Conservation (phyloP, 192 early-diverging fungal genomes). For the Coemansia sp. region DNA sequence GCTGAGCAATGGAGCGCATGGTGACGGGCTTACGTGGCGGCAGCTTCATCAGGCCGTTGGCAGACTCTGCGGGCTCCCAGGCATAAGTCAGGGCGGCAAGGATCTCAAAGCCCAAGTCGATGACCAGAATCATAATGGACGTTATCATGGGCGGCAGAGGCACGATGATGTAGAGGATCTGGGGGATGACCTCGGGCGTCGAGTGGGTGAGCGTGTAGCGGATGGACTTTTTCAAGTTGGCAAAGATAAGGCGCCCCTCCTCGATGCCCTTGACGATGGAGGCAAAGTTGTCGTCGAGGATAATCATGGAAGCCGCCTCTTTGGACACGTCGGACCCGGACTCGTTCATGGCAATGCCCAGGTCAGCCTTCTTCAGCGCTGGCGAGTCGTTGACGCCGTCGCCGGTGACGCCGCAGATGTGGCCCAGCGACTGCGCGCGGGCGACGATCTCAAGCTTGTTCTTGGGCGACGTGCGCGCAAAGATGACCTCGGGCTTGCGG, state of each 20-base stretch:
- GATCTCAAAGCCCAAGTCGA: slow-evolving; percentile 95
- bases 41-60: slow-evolving; percentile 80
- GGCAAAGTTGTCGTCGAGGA: slow-evolving; percentile 98
- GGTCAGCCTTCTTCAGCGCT: slow-evolving; percentile 93
- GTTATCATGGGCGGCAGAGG: slow-evolving; percentile 82
- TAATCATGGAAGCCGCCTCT: slow-evolving; percentile 95
- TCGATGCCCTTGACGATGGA: slow-evolving; percentile 89
- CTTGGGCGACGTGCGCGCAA: slow-evolving; percentile 94
- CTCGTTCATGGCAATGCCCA: slow-evolving; percentile 97
- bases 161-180: slow-evolving; percentile 83
- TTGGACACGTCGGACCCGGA: slow-evolving; percentile 96
- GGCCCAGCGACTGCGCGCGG: slow-evolving; percentile 85
- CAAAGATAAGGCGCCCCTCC: slow-evolving; percentile 94
- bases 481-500: slow-evolving; percentile 93
- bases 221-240: slow-evolving; percentile 94
- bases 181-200: slow-evolving; percentile 87
- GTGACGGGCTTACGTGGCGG: slow-evolving; percentile 90
- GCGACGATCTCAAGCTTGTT: slow-evolving; percentile 98
- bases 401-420: slow-evolving; percentile 97
- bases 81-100: slow-evolving; percentile 85
- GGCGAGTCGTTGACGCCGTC: slow-evolving; percentile 98
- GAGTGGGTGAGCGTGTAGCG: slow-evolving; percentile 90
- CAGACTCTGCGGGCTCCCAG: slow-evolving; percentile 86
- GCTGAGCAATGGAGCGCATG: slow-evolving; percentile 67
- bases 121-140: slow-evolving; percentile 84